Evolutionary conservation across 371 early-diverging fungal genomes (phyloP).

Genomic region (Batkoa obscura): DNA sequence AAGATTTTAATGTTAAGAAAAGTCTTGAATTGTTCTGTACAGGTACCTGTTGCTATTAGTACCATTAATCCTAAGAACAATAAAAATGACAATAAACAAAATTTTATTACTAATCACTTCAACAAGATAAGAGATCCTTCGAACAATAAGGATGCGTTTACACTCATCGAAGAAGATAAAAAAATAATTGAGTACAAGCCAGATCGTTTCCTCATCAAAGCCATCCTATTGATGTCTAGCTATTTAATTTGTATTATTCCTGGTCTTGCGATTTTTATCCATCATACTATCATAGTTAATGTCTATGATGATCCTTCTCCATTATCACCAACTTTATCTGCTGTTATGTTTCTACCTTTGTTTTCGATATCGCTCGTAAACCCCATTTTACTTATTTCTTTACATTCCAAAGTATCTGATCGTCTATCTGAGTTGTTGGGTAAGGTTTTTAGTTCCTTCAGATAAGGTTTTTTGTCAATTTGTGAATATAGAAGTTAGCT

Average conservation of each 20-base stretch:
- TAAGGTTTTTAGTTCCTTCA: too few species aligned
- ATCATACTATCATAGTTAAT: background rate
- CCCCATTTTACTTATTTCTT: conserved; percentile 4
- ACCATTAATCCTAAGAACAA: too few species aligned
- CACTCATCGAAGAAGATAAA: too few species aligned
- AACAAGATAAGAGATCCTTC: too few species aligned
- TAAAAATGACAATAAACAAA: too few species aligned
- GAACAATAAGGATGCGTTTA: too few species aligned
- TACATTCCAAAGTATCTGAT: background rate
- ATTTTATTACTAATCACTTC: too few species aligned
- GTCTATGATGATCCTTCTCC: background rate
- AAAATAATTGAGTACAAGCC: background rate
- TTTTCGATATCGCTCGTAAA: conserved; percentile 1
- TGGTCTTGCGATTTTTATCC: background rate
- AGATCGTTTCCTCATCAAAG: background rate
- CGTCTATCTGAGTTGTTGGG: too few species aligned
- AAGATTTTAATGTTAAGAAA: background rate
- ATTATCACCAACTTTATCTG: background rate
- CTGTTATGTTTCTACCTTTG: background rate
- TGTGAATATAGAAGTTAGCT: too few species aligned
- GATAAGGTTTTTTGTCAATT: too few species aligned
- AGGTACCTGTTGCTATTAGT: too few species aligned
- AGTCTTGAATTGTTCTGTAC: too few species aligned
- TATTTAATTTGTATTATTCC: background rate
- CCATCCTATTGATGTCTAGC: background rate